Conservation (phyloP, 129 eudicot genomes). For the Solidago caesia region DNA sequence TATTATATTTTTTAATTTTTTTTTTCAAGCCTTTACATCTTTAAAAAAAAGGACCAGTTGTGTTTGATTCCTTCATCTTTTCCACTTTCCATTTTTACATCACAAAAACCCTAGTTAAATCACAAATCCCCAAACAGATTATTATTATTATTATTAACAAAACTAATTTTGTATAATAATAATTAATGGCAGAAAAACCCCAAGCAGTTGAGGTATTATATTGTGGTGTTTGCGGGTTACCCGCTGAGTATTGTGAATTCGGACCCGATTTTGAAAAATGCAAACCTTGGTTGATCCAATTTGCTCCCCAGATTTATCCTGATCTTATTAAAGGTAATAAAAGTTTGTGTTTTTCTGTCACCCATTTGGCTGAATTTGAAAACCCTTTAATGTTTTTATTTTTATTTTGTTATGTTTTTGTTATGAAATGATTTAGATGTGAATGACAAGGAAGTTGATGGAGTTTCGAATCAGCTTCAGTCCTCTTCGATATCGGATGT, state of each 20-base stretch:
- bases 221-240: constrained; percentile 81
- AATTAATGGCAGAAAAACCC: constrained; percentile 71
- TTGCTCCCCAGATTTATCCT: constrained; percentile 66
- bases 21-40: no score
- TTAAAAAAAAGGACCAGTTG: background rate
- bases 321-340: constrained; percentile 77
- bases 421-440: constrained; percentile 37
- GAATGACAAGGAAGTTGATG: constrained; percentile 55
- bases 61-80: background rate
- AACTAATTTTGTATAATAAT: background rate
- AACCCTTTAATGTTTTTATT: constrained; percentile 14
- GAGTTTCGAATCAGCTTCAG: constrained; percentile 66
- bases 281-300: constrained; percentile 86
- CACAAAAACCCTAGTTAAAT: background rate
- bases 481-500: constrained; percentile 56
- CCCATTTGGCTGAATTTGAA: constrained; percentile 12
- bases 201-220: constrained; percentile 61
- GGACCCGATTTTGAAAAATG: constrained; percentile 93
- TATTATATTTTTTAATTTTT: no score
- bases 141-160: no score
- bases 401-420: background rate
- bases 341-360: background rate
- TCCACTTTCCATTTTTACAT: background rate
- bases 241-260: constrained; percentile 89
- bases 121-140: background rate